Percentiles rank a stretch among this genome's conserved stretches.
Evolutionary conservation across 2,329 filamentous ascomycete species (phyloP).

Genomic region (Tympanopsis confertula): DNA sequence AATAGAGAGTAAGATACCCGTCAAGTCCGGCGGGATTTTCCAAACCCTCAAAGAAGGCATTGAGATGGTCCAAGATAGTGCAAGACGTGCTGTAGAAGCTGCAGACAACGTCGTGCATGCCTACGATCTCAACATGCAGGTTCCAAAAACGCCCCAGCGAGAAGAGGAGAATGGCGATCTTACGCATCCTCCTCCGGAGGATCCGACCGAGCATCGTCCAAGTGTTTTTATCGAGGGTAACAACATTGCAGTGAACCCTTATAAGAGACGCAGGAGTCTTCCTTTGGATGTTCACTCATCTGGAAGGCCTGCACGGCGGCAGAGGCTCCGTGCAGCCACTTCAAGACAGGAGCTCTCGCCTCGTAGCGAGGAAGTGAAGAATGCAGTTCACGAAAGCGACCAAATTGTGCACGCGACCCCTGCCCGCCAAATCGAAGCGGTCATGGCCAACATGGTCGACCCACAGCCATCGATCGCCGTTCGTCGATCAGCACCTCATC

Average conservation of each 20-base stretch:
- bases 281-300: constrained; percentile 18
- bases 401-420: constrained; percentile 21
- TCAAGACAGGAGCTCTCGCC: constrained; percentile 17
- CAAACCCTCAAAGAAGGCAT: constrained; percentile 56
- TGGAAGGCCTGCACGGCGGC: constrained; percentile 5
- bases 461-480: constrained; percentile 19
- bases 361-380: constrained; percentile 24
- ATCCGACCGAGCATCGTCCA: constrained; percentile 16
- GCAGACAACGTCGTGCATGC: constrained; percentile 68
- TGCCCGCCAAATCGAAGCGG: constrained; percentile 20
- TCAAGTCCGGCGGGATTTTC: constrained; percentile 41
- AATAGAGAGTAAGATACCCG: constrained; percentile 37
- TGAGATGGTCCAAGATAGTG: constrained; percentile 63
- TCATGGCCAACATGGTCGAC: constrained; percentile 22
- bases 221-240: constrained; percentile 26
- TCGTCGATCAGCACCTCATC: constrained; percentile 17
- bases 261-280: constrained; percentile 29
- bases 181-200: constrained; percentile 9
- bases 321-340: constrained; percentile 19
- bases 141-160: constrained; percentile 45
- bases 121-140: constrained; percentile 64
- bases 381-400: constrained; percentile 26
- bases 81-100: constrained; percentile 59
- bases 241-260: constrained; percentile 25
- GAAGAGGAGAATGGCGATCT: constrained; percentile 2